Percentiles rank a stretch among this genome's conserved stretches.
phyloP scores from a whole-genome alignment of 768 basidiomycete genomes.

The Tricholoma hemisulphureum region DNA sequence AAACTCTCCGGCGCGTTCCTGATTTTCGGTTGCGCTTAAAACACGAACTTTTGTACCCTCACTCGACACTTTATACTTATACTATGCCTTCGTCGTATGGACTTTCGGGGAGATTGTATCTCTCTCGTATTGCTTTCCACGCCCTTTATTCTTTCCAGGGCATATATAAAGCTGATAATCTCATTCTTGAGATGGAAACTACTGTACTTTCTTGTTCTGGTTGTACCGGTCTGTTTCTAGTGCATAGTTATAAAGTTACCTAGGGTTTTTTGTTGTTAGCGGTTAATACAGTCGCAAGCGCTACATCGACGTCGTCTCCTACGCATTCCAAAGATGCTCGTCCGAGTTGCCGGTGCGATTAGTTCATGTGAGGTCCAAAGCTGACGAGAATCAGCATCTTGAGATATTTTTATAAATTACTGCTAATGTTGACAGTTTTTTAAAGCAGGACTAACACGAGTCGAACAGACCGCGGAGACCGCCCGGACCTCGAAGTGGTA shows the following conservation, averaged over 20 bases:
- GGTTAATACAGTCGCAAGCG: too few species aligned
- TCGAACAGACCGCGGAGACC: too few species aligned
- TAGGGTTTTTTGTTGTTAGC: background rate
- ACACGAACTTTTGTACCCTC: background rate
- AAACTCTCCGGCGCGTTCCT: background rate
- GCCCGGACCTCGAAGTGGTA: too few species aligned
- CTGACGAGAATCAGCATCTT: too few species aligned
- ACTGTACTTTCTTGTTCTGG: background rate
- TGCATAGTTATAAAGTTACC: too few species aligned
- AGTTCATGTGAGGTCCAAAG: too few species aligned
- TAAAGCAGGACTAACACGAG: too few species aligned
- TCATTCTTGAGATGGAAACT: background rate
- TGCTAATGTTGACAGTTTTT: too few species aligned
- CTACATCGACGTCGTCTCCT: too few species aligned
- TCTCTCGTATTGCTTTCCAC: background rate
- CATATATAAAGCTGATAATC: background rate
- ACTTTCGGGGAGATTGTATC: background rate
- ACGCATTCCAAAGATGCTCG: too few species aligned
- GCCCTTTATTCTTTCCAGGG: background rate
- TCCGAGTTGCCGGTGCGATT: too few species aligned
- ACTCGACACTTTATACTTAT: background rate
- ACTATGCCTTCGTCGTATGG: background rate
- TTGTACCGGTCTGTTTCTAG: background rate
- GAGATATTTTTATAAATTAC: too few species aligned
- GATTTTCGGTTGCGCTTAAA: background rate